These are phyloP conservation scores for Myochromella boudieri DNA, from an alignment of 768 basidiomycete genomes.

Conservation along the genomic window DNA sequence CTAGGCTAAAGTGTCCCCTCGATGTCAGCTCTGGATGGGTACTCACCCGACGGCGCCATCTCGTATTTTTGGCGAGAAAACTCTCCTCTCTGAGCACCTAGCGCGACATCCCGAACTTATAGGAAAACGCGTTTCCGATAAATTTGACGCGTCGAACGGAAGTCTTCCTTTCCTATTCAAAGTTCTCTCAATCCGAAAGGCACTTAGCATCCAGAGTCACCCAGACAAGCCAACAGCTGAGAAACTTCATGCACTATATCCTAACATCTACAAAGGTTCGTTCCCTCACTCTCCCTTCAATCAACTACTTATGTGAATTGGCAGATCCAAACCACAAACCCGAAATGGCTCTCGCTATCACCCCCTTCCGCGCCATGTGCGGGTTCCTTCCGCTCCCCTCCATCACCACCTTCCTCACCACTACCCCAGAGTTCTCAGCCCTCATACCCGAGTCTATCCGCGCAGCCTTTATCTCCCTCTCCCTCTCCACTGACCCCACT, in stretches of 20 bases:
- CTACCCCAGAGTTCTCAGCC: slow-evolving; percentile 73
- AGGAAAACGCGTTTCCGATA: slow-evolving; percentile 52
- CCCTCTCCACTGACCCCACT: slow-evolving; percentile 39
- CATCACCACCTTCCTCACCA: slow-evolving; percentile 67
- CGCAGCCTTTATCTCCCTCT: slow-evolving; percentile 48
- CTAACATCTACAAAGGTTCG: slow-evolving; percentile 90
- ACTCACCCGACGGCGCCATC: slow-evolving; percentile 78
- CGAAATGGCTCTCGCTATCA: slow-evolving; percentile 97
- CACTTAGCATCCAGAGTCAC: slow-evolving; percentile 89
- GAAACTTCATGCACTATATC: slow-evolving; percentile 61
- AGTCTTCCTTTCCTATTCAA: slow-evolving; percentile 93
- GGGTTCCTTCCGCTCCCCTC: slow-evolving; percentile 83
- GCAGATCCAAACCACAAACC: slow-evolving; percentile 96
- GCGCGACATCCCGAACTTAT: slow-evolving; percentile 67
- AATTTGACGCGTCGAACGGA: slow-evolving; percentile 56
- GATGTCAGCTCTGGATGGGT: slow-evolving; percentile 92
- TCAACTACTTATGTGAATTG: background rate
- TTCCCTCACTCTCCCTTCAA: background rate
- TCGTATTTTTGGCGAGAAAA: slow-evolving; percentile 31
- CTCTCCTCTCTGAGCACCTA: slow-evolving; percentile 59
- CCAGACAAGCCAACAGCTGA: slow-evolving; percentile 85
- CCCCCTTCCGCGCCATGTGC: slow-evolving; percentile 86
- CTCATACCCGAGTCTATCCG: slow-evolving; percentile 64
- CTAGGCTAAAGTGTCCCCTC: background rate
- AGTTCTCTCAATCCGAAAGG: slow-evolving; percentile 85